Evolutionary conservation across 2,329 filamentous ascomycete species (phyloP), one percentile per base, ranked within the genome.

Genomic region (Coniochaeta sp.): DNA sequence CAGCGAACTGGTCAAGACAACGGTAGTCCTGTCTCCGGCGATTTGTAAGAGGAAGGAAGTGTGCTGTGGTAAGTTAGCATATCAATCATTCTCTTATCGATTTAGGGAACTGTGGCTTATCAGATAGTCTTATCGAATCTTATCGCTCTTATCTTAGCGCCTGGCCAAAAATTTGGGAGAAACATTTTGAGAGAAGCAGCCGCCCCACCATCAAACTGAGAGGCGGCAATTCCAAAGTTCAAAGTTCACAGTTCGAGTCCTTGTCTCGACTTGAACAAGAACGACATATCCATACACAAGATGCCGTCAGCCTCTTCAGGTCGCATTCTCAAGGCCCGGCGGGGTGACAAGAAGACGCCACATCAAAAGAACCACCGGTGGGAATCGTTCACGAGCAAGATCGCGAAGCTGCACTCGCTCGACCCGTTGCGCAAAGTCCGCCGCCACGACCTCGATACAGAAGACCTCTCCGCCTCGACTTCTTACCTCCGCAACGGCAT

Each of bases 401-500:
- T 98, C 72, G 86, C 90, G 64, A 95, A 93, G 73, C 84, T 98
- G 70, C 95, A 91, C 75, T 86, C 86, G 34, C 82, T 99, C 76
- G 93, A 99, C 69, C 95, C 95, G 54, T 84, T 99, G 66, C 91
- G 95, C 74, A 89, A 89, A 76, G 89, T 96, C 68, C 90, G 92
- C 74, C 89, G 89, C 72, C 85, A 96, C 77, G 87, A 90, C 69
- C 86, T 95, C 77, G 89, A 93, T 63, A 85, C 88, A 70, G 88
- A 90, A 78, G 88, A 93, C 73, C 80, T 88, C 69, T 85, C 87
- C 62, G 81, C 87, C 24, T 85, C 87, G 30, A 89, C 89, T n/a
- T 97, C 93, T 22, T 95, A 96, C 75, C 92, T 99, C 67, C 85
- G 87, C 67, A 87, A 86, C 54, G 87, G 91, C 1, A 79, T 98